These are phyloP conservation scores for Ulota crispa DNA, from an alignment of 225 moss, liverwort and hornwort genomes.

Conservation along the genomic window DNA sequence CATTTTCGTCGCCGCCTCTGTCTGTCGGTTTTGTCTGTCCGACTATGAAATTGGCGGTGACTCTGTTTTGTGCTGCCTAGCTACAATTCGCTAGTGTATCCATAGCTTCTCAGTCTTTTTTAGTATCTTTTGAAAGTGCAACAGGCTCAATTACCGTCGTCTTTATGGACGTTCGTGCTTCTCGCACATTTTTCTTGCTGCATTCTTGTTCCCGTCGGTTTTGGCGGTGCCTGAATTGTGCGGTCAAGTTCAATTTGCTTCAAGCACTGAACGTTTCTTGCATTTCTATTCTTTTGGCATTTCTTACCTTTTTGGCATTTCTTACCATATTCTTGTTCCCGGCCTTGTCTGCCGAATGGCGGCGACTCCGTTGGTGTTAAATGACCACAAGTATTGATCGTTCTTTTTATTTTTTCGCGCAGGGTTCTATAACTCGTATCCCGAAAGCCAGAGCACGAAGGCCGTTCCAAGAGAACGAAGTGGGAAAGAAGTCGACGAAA, in stretches of 20 bases:
- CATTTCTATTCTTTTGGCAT: neutral
- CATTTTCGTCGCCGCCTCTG: neutral
- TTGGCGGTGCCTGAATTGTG: neutral
- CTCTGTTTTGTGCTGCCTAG: neutral
- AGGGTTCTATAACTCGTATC: slow-evolving; percentile 17
- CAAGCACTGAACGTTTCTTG: neutral
- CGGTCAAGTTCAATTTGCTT: neutral
- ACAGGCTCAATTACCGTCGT: neutral
- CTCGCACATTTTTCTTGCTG: neutral
- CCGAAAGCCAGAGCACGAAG: slow-evolving; percentile 16
- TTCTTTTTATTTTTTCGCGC: neutral
- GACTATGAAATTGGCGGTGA: neutral
- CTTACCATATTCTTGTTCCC: neutral
- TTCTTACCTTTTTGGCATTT: neutral
- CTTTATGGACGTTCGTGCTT: neutral
- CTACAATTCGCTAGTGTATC: neutral
- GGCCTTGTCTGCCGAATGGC: neutral
- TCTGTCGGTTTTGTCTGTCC: neutral
- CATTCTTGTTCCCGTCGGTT: neutral
- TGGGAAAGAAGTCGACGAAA: slow-evolving; percentile 39
- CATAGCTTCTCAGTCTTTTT: neutral
- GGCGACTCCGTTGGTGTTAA: neutral
- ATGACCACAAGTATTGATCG: neutral
- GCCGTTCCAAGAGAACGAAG: slow-evolving; percentile 7
- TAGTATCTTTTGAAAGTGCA: neutral